Conservation (phyloP, 2,329 filamentous ascomycete genomes). For the Apiospora pterosperma region DNA sequence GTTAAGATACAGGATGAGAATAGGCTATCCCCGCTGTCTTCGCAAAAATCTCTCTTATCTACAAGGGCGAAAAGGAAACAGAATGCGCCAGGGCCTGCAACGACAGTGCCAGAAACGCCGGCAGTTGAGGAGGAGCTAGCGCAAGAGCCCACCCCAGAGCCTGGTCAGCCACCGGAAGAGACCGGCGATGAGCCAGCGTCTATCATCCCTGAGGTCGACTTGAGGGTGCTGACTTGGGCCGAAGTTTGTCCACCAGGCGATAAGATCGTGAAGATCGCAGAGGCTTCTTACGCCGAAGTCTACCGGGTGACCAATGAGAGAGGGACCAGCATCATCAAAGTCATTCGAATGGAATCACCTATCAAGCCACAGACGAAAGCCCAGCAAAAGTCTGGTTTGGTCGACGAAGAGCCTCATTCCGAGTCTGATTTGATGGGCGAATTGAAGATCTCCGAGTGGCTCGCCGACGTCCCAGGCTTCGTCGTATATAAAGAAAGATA, state of each 20-base stretch:
- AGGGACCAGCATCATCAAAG: constrained; percentile 63
- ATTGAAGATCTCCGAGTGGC: constrained; percentile 59
- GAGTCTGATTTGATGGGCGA: constrained; percentile 56
- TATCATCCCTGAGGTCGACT: constrained; percentile 8
- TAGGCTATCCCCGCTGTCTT: constrained; percentile 5
- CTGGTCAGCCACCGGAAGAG: constrained; percentile 6
- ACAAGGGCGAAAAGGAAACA: constrained; percentile 8
- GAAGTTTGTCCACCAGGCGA: constrained; percentile 54
- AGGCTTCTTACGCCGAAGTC: constrained; percentile 64
- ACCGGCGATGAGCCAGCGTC: constrained; percentile 5
- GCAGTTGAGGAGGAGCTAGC: not conserved
- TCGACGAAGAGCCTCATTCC: constrained; percentile 56
- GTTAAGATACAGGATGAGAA: constrained; percentile 24
- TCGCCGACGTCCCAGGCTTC: constrained; percentile 62
- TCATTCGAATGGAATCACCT: constrained; percentile 56
- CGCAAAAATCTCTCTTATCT: constrained; percentile 11
- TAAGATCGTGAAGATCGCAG: constrained; percentile 60
- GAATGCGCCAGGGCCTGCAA: not conserved
- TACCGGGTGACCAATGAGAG: constrained; percentile 58
- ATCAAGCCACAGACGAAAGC: constrained; percentile 56
- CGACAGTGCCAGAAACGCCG: not conserved
- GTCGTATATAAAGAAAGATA: constrained; percentile 65
- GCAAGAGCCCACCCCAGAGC: constrained; percentile 10
- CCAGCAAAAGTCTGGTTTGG: constrained; percentile 49
- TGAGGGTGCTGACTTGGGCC: constrained; percentile 51